Base-by-base conservation (phyloP, 208 protist genomes). In the Trypanosoma platydactyli region DNA sequence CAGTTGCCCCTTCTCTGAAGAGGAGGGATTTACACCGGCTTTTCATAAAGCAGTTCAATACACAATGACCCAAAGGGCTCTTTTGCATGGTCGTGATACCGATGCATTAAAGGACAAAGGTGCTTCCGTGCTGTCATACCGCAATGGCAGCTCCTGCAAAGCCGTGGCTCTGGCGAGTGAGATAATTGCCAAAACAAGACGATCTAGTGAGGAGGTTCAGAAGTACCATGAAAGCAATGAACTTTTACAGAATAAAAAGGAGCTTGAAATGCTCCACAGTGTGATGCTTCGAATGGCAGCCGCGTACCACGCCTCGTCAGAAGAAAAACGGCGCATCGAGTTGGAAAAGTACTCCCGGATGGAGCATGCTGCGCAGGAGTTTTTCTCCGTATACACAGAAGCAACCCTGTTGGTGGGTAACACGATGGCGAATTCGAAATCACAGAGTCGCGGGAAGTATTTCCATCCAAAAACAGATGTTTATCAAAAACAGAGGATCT, bases 11-110 rank as follows among this genome's bases (percentile, higher is more conserved):
- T 81, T 81, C 38, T 29, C 55, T 16, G 46, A 20, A 16, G 42
- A 44, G 22, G 77, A 83, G 25, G 85, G 84, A 12, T 86, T 91
- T 70, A 70, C 54, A 16, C 38, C 73, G 40, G 77, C 60, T 18
- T 76, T 83, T 59, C 77, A 83, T 60, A 66, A 46, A 13, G 52
- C 55, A 5, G 70, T 85, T 5, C 83, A 89, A 60, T 22, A 57
- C 22, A 44, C 56, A 56, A 72, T 81, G 69, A 89, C 79, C n/a
- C 48, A 61, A 7, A 66, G 59, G 0, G 79, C 68, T 0, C 64
- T 85, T 16, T 73, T 75, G 49, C 58, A 68, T 35, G 74, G 27
- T 1, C 27, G 27, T 4, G 57, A 62, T 22, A 38, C 51, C 24
- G 27, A 22, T 33, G 53, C 30, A 12, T 16, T 24, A 50, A 6